Evolutionary conservation across 192 early-diverging fungal species (phyloP), one percentile per base, ranked within the genome.

Genomic region (Coemansia furcata): DNA sequence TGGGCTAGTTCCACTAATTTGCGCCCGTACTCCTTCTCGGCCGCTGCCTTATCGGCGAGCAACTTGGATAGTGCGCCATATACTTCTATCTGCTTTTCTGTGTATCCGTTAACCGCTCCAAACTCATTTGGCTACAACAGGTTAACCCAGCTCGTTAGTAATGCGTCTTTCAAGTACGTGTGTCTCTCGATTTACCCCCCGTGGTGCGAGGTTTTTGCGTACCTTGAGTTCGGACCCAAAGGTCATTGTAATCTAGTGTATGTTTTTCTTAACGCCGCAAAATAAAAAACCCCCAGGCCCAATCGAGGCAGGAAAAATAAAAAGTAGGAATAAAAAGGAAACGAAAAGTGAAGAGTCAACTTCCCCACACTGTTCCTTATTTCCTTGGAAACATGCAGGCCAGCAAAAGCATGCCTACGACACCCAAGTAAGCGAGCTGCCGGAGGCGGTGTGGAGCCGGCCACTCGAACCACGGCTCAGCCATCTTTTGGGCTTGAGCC

Each of bases 151-250:
- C 32, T 33, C 29, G n/a, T 55, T 38, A 29, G 19, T 64, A 14
- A 19, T 57, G 46, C 19, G 46, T 21, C 46, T 23, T 49, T 49
- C 46, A 23, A 3, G 9, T 1, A 0, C 8, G 5, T 42, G 21
- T 9, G 9, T 7, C 33, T 9, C 15, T 7, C 33, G 23, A 9
- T 1, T 14, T 37, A 26, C 23, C 23, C 23, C 23, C 23, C 19
- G 8, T n/a, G 7, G 17, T 37, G 44, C 26, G 10, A 21, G 17
- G 52, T 8, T 8, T 29, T 6, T 19, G 54, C 67, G 47, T 78
- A 69, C 76, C 71, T 79, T 79, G 65, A 79, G 72, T n/a, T 79
- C 77, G 21, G 77, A 74, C 15, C 77, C 77, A 74, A 80, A 80
- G 32, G 77, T 80, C 77, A 80, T 80, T 63, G 47, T 26, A 49